Evolutionary conservation across 1,284 basidiomycete species (phyloP).

Genomic region (Tylopilus sp.): DNA sequence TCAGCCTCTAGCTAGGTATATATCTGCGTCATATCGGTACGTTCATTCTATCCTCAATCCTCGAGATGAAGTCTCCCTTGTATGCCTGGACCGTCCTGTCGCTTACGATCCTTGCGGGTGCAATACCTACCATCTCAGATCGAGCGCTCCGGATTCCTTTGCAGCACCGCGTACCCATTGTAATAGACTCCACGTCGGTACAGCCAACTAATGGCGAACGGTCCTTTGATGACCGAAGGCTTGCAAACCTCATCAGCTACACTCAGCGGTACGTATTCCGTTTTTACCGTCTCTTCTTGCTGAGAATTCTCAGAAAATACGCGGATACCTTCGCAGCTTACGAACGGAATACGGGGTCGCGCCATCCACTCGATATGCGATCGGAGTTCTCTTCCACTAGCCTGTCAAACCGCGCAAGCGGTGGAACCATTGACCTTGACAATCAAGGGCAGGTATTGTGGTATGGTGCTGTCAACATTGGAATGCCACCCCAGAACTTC

Average conservation of each 20-base stretch:
- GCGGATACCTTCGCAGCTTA: slow-evolving; percentile 34
- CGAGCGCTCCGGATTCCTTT: slow-evolving; percentile 11
- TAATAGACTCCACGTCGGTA: not conserved
- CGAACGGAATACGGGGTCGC: slow-evolving; percentile 37
- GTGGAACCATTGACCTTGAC: slow-evolving; percentile 16
- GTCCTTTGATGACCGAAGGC: not conserved
- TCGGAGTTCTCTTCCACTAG: not conserved
- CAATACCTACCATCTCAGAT: slow-evolving; percentile 13
- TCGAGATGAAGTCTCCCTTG: slow-evolving; percentile 8
- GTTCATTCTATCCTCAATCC: not conserved
- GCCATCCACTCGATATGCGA: slow-evolving; percentile 30
- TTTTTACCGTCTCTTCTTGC: not conserved
- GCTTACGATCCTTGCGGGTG: not conserved
- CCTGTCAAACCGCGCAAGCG: slow-evolving; percentile 4
- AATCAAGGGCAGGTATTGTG: slow-evolving; percentile 26
- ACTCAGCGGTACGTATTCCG: slow-evolving; percentile 9
- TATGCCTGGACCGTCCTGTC: slow-evolving; percentile 2
- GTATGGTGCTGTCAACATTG: slow-evolving; percentile 38
- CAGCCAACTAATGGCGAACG: not conserved
- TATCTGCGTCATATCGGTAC: not conserved
- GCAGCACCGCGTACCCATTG: slow-evolving; percentile 4
- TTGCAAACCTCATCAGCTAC: slow-evolving; percentile 2
- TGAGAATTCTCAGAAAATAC: slow-evolving; percentile 32
- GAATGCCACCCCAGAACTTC: slow-evolving; percentile 36
- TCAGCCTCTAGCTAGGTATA: slow-evolving; percentile 21